These are phyloP conservation scores for Leccinum solheimii DNA, from an alignment of 1,284 basidiomycete genomes.

Conservation along the genomic window DNA sequence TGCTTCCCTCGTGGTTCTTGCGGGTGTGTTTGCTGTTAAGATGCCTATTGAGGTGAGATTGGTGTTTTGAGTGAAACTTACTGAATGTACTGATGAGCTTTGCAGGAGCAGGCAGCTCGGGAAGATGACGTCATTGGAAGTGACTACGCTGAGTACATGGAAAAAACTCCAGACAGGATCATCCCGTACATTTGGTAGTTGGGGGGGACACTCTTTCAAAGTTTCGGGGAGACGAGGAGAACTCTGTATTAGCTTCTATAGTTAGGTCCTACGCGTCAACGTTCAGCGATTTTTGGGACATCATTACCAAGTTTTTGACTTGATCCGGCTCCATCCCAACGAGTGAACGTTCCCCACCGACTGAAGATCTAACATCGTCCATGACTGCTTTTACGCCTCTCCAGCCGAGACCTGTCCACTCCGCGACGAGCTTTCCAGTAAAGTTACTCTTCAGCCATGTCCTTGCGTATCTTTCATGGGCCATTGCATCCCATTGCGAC, in stretches of 20 bases:
- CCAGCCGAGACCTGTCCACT: constrained; percentile 57
- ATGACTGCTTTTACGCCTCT: constrained; percentile 49
- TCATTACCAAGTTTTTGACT: constrained; percentile 34
- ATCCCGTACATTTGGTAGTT: constrained; percentile 39
- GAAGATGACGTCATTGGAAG: constrained; percentile 29
- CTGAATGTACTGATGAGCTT: constrained; percentile 5
- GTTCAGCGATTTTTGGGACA: constrained; percentile 26
- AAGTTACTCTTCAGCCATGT: constrained; percentile 46
- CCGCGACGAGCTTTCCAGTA: constrained; percentile 50
- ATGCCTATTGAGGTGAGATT: constrained; percentile 36
- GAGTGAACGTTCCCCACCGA: constrained; percentile 41
- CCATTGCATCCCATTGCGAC: constrained; percentile 45
- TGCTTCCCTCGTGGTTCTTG: constrained; percentile 25
- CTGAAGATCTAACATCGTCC: constrained; percentile 44
- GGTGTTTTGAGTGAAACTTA: neutral
- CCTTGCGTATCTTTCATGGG: constrained; percentile 34
- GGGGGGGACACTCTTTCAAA: neutral
- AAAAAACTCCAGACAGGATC: constrained; percentile 31
- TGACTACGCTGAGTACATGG: constrained; percentile 39
- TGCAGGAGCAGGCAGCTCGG: constrained; percentile 33
- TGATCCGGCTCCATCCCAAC: constrained; percentile 37
- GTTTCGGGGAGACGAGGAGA: neutral
- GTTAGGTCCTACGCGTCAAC: constrained; percentile 17
- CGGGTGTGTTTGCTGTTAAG: constrained; percentile 32
- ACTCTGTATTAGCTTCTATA: constrained; percentile 9